Evolutionary conservation across 176 grass and related monocot genomes (phyloP).

Genomic region (Microstegium vimineum): DNA sequence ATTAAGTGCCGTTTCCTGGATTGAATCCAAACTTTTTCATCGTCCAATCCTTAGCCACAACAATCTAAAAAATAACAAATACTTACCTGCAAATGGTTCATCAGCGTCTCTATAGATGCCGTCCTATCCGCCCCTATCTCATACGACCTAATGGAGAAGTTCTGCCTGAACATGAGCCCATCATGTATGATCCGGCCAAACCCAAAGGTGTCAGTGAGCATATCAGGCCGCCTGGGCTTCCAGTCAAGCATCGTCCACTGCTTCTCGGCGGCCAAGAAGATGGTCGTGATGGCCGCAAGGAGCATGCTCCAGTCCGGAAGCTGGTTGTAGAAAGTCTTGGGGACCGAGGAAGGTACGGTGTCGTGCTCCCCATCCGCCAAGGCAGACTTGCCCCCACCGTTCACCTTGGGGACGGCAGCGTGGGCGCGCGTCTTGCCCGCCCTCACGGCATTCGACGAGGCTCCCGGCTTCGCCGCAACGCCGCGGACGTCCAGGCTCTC

Average conservation of each 20-base stretch:
- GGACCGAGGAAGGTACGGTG: conserved; percentile 13
- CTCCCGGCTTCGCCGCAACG: conserved; percentile 38
- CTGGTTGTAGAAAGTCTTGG: conserved; percentile 91
- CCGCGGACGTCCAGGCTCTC: conserved; percentile 51
- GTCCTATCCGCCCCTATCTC: conserved; percentile 87
- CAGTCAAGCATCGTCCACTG: conserved; percentile 92
- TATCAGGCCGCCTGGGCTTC: conserved; percentile 87
- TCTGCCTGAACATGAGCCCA: conserved; percentile 81
- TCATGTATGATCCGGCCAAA: conserved; percentile 76
- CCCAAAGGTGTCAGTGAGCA: conserved; percentile 78
- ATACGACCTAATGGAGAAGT: conserved; percentile 91
- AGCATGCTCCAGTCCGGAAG: conserved; percentile 96
- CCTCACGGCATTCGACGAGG: conserved; percentile 37
- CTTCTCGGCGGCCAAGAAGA: conserved; percentile 88
- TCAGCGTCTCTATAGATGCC: conserved; percentile 88
- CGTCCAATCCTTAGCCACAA: background rate
- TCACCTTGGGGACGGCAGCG: conserved; percentile 68
- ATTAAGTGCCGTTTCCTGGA: conserved; percentile 82
- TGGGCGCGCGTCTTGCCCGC: conserved; percentile 49
- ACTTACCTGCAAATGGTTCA: conserved; percentile 95
- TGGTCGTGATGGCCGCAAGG: conserved; percentile 79
- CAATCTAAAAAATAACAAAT: background rate
- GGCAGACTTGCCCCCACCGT: conserved; percentile 41
- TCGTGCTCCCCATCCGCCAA: conserved; percentile 50
- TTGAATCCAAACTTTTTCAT: conserved; percentile 4